A percentile compares a stretch with the other conserved stretches of the same genome.
These are phyloP conservation scores for Fraxinus sp. DNA, from an alignment of 305 asterid genomes.

Conservation along the genomic window DNA sequence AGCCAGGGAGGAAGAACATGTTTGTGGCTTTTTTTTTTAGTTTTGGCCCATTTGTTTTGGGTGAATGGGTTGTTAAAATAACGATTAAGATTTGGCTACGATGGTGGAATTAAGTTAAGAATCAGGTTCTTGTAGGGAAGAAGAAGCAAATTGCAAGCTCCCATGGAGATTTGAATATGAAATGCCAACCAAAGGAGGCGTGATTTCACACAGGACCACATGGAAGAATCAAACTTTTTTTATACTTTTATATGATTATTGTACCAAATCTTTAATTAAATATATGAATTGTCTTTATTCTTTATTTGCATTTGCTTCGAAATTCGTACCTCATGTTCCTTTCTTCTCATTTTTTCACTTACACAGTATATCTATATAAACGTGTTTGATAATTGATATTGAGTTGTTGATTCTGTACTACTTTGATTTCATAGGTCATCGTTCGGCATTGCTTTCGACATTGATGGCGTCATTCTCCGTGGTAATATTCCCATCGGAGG, in stretches of 20 bases:
- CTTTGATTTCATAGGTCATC: conserved; percentile 33
- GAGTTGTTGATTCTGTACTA: neutral
- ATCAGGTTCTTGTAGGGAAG: conserved; percentile 18
- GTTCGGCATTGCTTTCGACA: conserved; percentile 90
- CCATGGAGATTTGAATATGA: conserved; percentile 10
- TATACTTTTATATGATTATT: too few relatives aligned
- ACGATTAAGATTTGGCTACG: too few relatives aligned
- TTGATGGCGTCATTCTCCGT: conserved; percentile 85
- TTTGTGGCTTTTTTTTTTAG: too few relatives aligned
- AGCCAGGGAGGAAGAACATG: too few relatives aligned
- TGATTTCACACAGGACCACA: neutral
- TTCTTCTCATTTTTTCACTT: conserved; percentile 1
- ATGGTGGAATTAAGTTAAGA: neutral
- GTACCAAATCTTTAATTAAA: too few relatives aligned
- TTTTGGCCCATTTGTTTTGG: too few relatives aligned
- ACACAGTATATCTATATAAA: neutral
- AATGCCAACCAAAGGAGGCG: conserved; percentile 12
- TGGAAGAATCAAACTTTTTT: neutral
- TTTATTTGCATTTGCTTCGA: too few relatives aligned
- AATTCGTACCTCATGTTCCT: conserved; percentile 28
- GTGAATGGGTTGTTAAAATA: too few relatives aligned
- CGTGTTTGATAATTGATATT: neutral
- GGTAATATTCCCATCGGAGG: conserved; percentile 77
- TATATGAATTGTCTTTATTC: too few relatives aligned
- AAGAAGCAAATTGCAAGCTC: conserved; percentile 2